Conservation (phyloP, 2,329 filamentous ascomycete genomes). For the Penicillium vulpinum region DNA sequence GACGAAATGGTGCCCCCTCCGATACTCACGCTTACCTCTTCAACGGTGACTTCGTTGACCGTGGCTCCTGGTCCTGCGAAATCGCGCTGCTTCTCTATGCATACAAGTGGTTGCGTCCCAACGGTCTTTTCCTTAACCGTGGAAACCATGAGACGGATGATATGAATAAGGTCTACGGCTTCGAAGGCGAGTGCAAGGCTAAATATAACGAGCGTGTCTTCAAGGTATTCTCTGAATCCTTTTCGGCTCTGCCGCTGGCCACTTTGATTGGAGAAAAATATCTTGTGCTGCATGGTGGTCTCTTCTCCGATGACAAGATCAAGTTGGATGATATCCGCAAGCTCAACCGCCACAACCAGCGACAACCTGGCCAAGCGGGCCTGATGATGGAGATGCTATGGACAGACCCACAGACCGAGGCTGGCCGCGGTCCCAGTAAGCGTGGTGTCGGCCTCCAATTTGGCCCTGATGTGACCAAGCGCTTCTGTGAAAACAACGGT, state of each 20-base stretch:
- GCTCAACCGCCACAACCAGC: slow-evolving; percentile 83
- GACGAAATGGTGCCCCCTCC: slow-evolving; percentile 78
- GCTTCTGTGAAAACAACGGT: slow-evolving; percentile 94
- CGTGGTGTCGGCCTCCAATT: slow-evolving; percentile 95
- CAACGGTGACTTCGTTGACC: slow-evolving; percentile 97
- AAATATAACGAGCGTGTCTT: slow-evolving; percentile 97
- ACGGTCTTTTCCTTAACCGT: slow-evolving; percentile 89
- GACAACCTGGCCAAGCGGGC: slow-evolving; percentile 87
- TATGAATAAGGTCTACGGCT: slow-evolving; percentile 98
- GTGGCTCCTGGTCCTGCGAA: slow-evolving; percentile 97
- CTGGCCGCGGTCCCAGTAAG: slow-evolving; percentile 91
- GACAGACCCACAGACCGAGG: slow-evolving; percentile 88
- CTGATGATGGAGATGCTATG: slow-evolving; percentile 99
- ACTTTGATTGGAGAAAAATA: slow-evolving; percentile 90
- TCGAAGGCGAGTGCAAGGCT: slow-evolving; percentile 96
- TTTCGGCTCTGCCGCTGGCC: slow-evolving; percentile 88
- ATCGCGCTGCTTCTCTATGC: slow-evolving; percentile 91
- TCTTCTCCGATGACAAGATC: slow-evolving; percentile 91
- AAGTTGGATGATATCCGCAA: slow-evolving; percentile 93
- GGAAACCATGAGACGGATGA: slow-evolving; percentile 99
- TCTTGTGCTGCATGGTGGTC: slow-evolving; percentile 87
- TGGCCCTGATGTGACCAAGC: slow-evolving; percentile 91
- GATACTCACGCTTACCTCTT: slow-evolving; percentile 93
- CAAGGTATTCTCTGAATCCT: slow-evolving; percentile 97
- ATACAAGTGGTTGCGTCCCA: slow-evolving; percentile 92